Base-by-base conservation (phyloP, 345 rosid species). In the Rubroshorea leprosula region DNA sequence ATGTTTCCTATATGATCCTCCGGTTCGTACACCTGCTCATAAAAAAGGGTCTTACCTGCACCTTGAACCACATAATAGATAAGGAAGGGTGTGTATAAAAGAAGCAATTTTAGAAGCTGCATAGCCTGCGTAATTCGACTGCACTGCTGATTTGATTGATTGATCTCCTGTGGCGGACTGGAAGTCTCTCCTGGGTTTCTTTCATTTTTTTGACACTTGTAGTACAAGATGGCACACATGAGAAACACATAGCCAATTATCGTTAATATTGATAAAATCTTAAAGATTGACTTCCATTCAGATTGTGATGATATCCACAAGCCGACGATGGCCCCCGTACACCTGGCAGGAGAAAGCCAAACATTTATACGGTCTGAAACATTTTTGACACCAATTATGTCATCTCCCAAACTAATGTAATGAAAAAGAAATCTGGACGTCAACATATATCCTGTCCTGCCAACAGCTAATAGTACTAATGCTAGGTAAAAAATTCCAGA, bases 401-500 rank as follows among this genome's bases (percentile, higher is more conserved):
- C n/a, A n/a, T n/a, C n/a, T n/a, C n/a, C n/a, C n/a, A n/a, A n/a
- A n/a, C n/a, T n/a, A n/a, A n/a, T n/a, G n/a, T n/a, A n/a, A n/a
- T n/a, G n/a, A n/a, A n/a, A n/a, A n/a, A n/a, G n/a, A n/a, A n/a
- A n/a, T n/a, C n/a, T n/a, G n/a, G n/a, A n/a, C n/a, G n/a, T n/a
- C n/a, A n/a, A n/a, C n/a, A n/a, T n/a, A n/a, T 51, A 23, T 14
- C 55, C 55, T 0, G 35, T 35, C 16, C 23, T 51, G 31, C 55
- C 35, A 2, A 51, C 31, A 0, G n/a, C 25, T 51, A 51, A 2
- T 7, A 51, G 29, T 0, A 15, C 35, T 0, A 51, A 20, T 16
- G 55, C 55, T 19, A 51, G 55, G 55, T 51, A 51, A 51, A 51
- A 51, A 29, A 51, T 23, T 2, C 19, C 4, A 14, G 55, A 51